These are phyloP conservation scores for Urochloa ruziziensis DNA, from an alignment of 176 grass and related monocot genomes.

Conservation along the genomic window DNA sequence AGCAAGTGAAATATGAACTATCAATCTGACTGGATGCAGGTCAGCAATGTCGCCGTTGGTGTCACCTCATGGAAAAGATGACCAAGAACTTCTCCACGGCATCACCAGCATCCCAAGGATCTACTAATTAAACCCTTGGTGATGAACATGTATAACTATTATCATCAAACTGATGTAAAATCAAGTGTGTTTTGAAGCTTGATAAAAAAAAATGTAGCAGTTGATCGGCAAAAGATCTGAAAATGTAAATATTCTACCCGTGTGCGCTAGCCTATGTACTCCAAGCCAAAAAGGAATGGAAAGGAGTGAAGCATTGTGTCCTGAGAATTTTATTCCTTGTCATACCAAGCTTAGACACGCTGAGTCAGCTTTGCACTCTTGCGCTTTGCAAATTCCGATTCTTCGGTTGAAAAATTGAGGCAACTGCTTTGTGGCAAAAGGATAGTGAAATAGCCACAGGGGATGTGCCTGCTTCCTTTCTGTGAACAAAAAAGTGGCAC, in stretches of 20 bases:
- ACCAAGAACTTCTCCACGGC: slow-evolving; percentile 5
- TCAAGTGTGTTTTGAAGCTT: slow-evolving; percentile 68
- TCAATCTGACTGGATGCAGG: slow-evolving; percentile 21
- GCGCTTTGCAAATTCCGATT: slow-evolving; percentile 28
- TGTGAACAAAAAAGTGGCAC: not conserved
- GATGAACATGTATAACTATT: slow-evolving; percentile 25
- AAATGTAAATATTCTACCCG: slow-evolving; percentile 52
- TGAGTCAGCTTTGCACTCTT: slow-evolving; percentile 37
- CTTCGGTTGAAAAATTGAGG: slow-evolving; percentile 23
- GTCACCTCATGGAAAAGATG: slow-evolving; percentile 59
- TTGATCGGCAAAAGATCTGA: slow-evolving; percentile 38
- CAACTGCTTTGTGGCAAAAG: not conserved
- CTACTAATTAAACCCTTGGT: slow-evolving; percentile 28
- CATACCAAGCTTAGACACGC: slow-evolving; percentile 19
- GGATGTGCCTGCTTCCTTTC: slow-evolving; percentile 6
- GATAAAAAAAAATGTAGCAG: slow-evolving; percentile 26
- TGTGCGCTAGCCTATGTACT: slow-evolving; percentile 40
- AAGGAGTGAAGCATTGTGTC: slow-evolving; percentile 37
- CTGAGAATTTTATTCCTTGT: slow-evolving; percentile 30
- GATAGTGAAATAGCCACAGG: slow-evolving; percentile 1
- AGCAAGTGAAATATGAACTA: slow-evolving; percentile 7
- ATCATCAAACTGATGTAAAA: slow-evolving; percentile 9
- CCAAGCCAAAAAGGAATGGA: slow-evolving; percentile 44
- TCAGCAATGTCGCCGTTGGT: slow-evolving; percentile 52
- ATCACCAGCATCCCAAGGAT: slow-evolving; percentile 21